Conservation (phyloP, 306 rosid genomes). For the Hylodesmum podocarpum region DNA sequence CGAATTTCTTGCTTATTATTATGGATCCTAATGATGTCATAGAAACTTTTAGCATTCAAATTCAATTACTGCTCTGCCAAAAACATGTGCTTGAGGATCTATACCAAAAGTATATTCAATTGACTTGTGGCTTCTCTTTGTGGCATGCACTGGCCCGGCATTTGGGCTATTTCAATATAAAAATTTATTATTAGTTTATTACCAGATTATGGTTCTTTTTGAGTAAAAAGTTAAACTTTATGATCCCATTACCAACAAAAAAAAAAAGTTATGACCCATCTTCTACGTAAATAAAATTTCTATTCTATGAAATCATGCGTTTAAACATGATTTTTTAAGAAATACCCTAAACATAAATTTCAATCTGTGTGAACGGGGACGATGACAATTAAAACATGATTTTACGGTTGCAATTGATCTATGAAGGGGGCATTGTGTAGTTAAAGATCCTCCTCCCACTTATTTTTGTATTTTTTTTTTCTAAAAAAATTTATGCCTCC, state of each 20-base stretch:
- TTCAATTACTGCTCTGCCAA: neutral
- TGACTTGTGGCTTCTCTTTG: neutral
- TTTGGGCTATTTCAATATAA: neutral
- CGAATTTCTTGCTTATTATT: neutral
- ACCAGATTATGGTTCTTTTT: neutral
- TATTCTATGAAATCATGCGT: neutral
- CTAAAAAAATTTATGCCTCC: neutral
- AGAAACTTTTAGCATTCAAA: conserved; percentile 15
- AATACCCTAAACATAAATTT: neutral
- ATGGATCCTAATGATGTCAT: neutral
- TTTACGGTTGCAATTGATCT: neutral
- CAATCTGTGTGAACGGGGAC: neutral
- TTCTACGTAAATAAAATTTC: neutral
- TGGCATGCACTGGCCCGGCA: neutral
- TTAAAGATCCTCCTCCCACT: neutral
- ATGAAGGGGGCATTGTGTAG: neutral
- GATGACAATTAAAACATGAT: neutral
- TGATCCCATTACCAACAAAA: neutral
- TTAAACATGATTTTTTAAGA: neutral
- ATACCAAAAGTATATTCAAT: neutral
- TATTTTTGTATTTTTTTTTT: neutral
- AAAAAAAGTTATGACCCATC: neutral
- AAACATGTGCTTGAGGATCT: neutral
- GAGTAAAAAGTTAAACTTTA: neutral
- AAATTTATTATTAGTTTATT: neutral